Evolutionary conservation across 1,284 basidiomycete species (phyloP).

Genomic region (Malassezia obtusa): DNA sequence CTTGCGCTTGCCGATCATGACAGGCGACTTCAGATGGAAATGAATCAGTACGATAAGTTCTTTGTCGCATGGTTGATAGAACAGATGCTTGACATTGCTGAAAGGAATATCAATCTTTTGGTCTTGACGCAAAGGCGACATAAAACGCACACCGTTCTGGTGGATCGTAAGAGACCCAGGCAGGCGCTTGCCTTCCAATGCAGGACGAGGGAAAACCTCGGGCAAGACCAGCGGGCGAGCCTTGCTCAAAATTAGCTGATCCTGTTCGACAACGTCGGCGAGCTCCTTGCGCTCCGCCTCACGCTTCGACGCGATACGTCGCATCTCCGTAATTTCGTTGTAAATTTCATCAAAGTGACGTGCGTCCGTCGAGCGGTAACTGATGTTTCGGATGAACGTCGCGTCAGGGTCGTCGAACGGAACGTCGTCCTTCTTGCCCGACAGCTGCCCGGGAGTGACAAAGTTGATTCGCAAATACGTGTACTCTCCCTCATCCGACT

Average conservation of each 20-base stretch:
- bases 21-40: slow-evolving; percentile 84
- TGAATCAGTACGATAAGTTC: slow-evolving; percentile 92
- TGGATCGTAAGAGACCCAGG: slow-evolving; percentile 96
- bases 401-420: slow-evolving; percentile 96
- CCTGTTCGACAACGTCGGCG: slow-evolving; percentile 95
- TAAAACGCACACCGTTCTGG: slow-evolving; percentile 88
- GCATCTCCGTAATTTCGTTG: slow-evolving; percentile 86
- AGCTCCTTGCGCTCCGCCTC: slow-evolving; percentile 96
- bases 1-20: slow-evolving; percentile 98
- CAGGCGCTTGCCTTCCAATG: slow-evolving; percentile 75
- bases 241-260: slow-evolving; percentile 69
- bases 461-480: slow-evolving; percentile 95
- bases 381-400: slow-evolving; percentile 89
- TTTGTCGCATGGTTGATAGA: slow-evolving; percentile 97
- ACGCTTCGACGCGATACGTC: slow-evolving; percentile 91
- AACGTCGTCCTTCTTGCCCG: slow-evolving; percentile 98
- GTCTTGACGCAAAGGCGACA: slow-evolving; percentile 57
- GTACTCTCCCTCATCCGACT: slow-evolving; percentile 91
- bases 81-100: slow-evolving; percentile 94
- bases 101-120: slow-evolving; percentile 60
- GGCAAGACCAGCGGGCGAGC: slow-evolving; percentile 54
- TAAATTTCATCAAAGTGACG: slow-evolving; percentile 78
- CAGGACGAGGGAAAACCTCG: slow-evolving; percentile 87
- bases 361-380: slow-evolving; percentile 80
- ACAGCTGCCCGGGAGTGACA: slow-evolving; percentile 92